Percentiles rank a stretch among this genome's conserved stretches.
Conservation (phyloP, 768 basidiomycete species). For the Suillus plorans region DNA sequence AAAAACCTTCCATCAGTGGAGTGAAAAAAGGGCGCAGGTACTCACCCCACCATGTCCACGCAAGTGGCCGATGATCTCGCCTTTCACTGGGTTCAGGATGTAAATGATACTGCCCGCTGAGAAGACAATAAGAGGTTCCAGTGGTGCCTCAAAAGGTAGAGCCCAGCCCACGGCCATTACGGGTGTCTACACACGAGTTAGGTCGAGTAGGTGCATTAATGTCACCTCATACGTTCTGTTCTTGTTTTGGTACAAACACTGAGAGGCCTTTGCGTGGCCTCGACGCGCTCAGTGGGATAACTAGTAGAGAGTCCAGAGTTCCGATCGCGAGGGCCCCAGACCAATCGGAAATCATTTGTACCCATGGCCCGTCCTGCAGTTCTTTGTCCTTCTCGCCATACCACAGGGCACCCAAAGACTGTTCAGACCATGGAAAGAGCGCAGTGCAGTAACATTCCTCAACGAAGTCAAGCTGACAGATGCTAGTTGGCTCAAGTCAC, state of each 20-base stretch:
- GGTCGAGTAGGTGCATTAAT: not conserved
- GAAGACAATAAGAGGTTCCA: slow-evolving; percentile 62
- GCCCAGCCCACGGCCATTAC: slow-evolving; percentile 55
- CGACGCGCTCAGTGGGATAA: slow-evolving; percentile 15
- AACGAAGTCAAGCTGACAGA: slow-evolving; percentile 33
- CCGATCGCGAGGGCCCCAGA: slow-evolving; percentile 53
- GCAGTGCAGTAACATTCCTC: slow-evolving; percentile 37
- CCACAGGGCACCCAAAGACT: slow-evolving; percentile 42
- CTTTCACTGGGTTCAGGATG: slow-evolving; percentile 47
- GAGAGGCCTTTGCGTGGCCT: slow-evolving; percentile 6
- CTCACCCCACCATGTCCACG: slow-evolving; percentile 76
- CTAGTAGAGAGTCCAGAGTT: slow-evolving; percentile 31
- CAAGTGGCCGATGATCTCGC: slow-evolving; percentile 44
- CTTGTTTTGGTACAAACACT: slow-evolving; percentile 3
- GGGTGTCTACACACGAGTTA: not conserved
- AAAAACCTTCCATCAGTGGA: slow-evolving; percentile 9
- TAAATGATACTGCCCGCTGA: slow-evolving; percentile 54
- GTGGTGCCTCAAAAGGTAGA: slow-evolving; percentile 40
- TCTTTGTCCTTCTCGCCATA: slow-evolving; percentile 32
- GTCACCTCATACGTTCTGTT: not conserved
- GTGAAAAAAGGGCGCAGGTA: slow-evolving; percentile 5
- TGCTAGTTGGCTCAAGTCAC: slow-evolving; percentile 13
- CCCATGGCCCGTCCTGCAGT: slow-evolving; percentile 40
- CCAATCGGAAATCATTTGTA: slow-evolving; percentile 44
- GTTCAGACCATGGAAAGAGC: slow-evolving; percentile 42